Evolutionary conservation across 1,284 basidiomycete genomes (phyloP).

Genomic region (Trichosporon ovoides): DNA sequence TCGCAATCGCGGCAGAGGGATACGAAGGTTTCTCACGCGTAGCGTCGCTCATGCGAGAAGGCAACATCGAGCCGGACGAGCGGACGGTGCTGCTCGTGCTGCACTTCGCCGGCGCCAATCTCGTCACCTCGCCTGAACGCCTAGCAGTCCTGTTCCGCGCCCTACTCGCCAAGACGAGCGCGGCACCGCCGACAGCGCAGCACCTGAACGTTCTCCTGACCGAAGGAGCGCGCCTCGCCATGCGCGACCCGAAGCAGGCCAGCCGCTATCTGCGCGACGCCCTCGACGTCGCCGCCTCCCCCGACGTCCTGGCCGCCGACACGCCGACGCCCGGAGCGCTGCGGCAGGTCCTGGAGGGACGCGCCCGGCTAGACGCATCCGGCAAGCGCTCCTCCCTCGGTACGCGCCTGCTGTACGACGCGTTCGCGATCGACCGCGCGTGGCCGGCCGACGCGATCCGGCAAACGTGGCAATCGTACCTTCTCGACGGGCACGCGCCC

Average conservation of each 20-base stretch:
- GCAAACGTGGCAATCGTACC: conserved; percentile 30
- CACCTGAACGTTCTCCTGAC: conserved; percentile 23
- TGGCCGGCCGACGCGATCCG: conserved; percentile 24
- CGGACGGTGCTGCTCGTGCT: conserved; percentile 29
- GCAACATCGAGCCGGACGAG: conserved; percentile 25
- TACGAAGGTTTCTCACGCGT: conserved; percentile 16
- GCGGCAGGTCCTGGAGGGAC: too few relatives aligned
- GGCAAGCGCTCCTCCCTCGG: background rate
- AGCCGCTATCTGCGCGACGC: conserved; percentile 2
- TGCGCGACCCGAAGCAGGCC: conserved; percentile 1
- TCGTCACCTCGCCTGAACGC: conserved; percentile 18
- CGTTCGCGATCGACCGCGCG: conserved; percentile 20
- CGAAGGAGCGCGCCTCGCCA: conserved; percentile 16
- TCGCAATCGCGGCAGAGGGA: conserved; percentile 4
- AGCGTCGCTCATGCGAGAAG: conserved; percentile 18
- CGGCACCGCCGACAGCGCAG: conserved; percentile 23
- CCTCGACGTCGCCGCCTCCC: too few relatives aligned
- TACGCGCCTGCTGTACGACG: conserved; percentile 34
- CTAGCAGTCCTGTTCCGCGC: conserved; percentile 25
- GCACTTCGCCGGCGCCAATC: conserved; percentile 22
- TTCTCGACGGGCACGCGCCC: conserved; percentile 37
- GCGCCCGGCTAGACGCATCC: too few relatives aligned
- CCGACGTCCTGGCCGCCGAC: too few relatives aligned
- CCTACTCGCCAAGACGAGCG: conserved; percentile 18
- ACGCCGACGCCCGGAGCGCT: too few relatives aligned